These are phyloP conservation scores for Cladobotryum mycophilum DNA, from an alignment of 2,329 filamentous ascomycete genomes.

Conservation along the genomic window DNA sequence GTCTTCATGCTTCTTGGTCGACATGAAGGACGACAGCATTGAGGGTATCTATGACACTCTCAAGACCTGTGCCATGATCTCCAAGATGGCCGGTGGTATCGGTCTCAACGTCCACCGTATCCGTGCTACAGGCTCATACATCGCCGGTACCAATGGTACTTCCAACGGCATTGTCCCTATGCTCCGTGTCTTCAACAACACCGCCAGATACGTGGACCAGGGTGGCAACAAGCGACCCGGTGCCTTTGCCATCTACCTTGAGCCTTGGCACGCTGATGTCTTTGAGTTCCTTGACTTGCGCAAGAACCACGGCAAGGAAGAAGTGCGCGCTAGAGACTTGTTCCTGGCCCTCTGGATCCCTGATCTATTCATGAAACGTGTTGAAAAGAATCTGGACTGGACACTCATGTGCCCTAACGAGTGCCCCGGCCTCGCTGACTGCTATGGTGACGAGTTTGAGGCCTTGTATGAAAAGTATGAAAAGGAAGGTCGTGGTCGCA, in stretches of 20 bases:
- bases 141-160: slow-evolving; percentile 94
- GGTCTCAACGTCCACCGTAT: slow-evolving; percentile 96
- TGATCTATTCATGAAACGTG: slow-evolving; percentile 99
- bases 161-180: slow-evolving; percentile 97
- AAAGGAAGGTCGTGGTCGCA: slow-evolving; percentile 75
- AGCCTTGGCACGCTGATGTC: slow-evolving; percentile 97
- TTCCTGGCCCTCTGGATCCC: slow-evolving; percentile 99
- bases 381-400: slow-evolving; percentile 94
- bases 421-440: slow-evolving; percentile 88
- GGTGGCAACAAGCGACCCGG: slow-evolving; percentile 98
- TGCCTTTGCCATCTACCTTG: slow-evolving; percentile 97
- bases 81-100: slow-evolving; percentile 98
- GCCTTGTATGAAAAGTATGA: slow-evolving; percentile 92
- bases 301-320: slow-evolving; percentile 99
- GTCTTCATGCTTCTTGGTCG: slow-evolving; percentile 96
- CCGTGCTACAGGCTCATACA: slow-evolving; percentile 95
- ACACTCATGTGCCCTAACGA: slow-evolving; percentile 98
- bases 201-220: slow-evolving; percentile 95
- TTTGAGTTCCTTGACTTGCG: slow-evolving; percentile 96
- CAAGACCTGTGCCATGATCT: slow-evolving; percentile 99
- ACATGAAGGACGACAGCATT: slow-evolving; percentile 99
- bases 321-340: slow-evolving; percentile 90
- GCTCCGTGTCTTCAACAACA: slow-evolving; percentile 99
- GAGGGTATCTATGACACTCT: slow-evolving; percentile 98
- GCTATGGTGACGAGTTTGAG: slow-evolving; percentile 97